Percentiles rank a stretch among this genome's conserved stretches.
phyloP scores from a whole-genome alignment of 2,329 filamentous ascomycete species.

The Fusarium miscanthi region DNA sequence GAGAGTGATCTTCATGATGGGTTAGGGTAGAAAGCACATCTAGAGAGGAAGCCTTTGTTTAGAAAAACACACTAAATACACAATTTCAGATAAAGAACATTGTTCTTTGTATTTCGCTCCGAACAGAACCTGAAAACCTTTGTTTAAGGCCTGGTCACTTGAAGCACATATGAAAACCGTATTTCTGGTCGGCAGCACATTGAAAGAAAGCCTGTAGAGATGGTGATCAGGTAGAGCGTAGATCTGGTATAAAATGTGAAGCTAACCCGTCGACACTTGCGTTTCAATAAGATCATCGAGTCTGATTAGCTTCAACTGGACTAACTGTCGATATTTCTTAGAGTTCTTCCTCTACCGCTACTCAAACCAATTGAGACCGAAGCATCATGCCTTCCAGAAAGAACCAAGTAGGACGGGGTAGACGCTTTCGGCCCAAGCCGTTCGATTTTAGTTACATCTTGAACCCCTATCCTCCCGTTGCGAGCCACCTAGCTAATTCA shows the following conservation, averaged over 20 bases:
- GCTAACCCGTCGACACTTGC: background rate
- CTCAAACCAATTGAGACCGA: too few relatives aligned
- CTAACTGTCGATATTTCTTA: too few relatives aligned
- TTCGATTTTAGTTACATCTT: background rate
- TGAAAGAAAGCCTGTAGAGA: background rate
- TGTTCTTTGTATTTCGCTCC: background rate
- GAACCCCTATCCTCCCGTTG: background rate
- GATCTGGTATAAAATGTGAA: background rate
- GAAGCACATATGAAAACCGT: rapidly evolving
- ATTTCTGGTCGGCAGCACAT: background rate
- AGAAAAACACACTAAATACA: background rate
- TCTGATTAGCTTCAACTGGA: background rate
- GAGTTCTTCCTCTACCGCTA: background rate
- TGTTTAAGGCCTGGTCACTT: rapidly evolving
- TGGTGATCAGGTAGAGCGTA: rapidly evolving
- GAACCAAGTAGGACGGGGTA: background rate
- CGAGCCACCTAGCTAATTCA: background rate
- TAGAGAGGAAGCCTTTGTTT: rapidly evolving
- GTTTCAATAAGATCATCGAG: rapidly evolving
- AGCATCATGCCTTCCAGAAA: background rate
- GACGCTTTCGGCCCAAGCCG: background rate
- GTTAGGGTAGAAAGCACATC: rapidly evolving
- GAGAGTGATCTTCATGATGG: rapidly evolving
- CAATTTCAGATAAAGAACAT: background rate
- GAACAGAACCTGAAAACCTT: background rate